phyloP scores from a whole-genome alignment of 2,329 filamentous ascomycete genomes.

The Arachnopeziza araneosa region DNA sequence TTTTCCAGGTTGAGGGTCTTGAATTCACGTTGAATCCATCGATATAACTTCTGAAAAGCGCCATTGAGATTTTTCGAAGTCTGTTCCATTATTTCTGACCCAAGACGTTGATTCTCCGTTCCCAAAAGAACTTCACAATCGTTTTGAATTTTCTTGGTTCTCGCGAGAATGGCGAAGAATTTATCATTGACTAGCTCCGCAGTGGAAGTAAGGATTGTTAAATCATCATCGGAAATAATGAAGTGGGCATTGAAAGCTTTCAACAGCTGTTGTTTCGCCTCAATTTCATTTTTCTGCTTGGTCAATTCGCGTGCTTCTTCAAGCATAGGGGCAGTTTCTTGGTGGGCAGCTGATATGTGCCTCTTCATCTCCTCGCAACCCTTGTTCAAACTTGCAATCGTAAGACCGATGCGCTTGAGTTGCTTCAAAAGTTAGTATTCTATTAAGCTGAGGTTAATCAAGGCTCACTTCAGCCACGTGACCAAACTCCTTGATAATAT shows the following conservation, averaged over 20 bases:
- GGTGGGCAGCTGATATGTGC: slow-evolving; percentile 69
- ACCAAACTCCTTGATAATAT: slow-evolving; percentile 83
- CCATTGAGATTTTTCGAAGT: slow-evolving; percentile 80
- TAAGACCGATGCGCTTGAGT: slow-evolving; percentile 75
- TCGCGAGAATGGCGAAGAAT: slow-evolving; percentile 73
- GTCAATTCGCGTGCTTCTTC: slow-evolving; percentile 72
- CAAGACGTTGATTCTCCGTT: slow-evolving; percentile 81
- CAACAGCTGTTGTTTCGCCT: slow-evolving; percentile 74
- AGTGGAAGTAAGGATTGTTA: slow-evolving; percentile 67
- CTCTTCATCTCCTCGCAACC: slow-evolving; percentile 76
- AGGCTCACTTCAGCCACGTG: slow-evolving; percentile 70
- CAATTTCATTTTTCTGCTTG: slow-evolving; percentile 64
- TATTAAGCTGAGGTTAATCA: background rate
- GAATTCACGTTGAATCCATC: slow-evolving; percentile 92
- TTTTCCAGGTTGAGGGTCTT: slow-evolving; percentile 90
- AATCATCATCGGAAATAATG: slow-evolving; percentile 74
- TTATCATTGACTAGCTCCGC: slow-evolving; percentile 77
- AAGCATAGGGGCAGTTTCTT: slow-evolving; percentile 67
- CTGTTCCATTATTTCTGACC: slow-evolving; percentile 86
- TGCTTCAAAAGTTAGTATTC: slow-evolving; percentile 51
- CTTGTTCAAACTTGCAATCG: slow-evolving; percentile 71
- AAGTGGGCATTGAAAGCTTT: slow-evolving; percentile 77
- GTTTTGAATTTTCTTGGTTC: slow-evolving; percentile 79
- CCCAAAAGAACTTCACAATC: slow-evolving; percentile 88
- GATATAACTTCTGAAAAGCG: slow-evolving; percentile 92